A percentile compares a stretch with the other conserved stretches of the same genome.
Evolutionary conservation across 805 yeast species (phyloP).

Genomic region (Brettanomyces nanus): DNA sequence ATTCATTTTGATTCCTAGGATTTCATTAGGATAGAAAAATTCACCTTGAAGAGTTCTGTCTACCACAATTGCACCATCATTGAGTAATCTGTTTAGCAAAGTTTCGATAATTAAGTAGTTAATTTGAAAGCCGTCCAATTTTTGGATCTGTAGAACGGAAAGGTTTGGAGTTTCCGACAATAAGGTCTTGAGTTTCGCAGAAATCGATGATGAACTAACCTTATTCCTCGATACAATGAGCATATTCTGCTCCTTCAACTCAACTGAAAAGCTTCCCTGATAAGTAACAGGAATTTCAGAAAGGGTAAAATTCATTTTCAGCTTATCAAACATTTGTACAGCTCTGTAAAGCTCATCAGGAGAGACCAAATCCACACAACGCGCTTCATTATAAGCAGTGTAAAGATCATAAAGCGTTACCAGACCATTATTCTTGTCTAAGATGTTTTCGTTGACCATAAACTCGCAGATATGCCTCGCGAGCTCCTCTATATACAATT

Average conservation of each 20-base stretch:
- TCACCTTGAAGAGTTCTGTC: slow-evolving; percentile 24
- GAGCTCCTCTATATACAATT: slow-evolving; percentile 45
- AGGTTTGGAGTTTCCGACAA: slow-evolving; percentile 18
- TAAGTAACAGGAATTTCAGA: slow-evolving; percentile 41
- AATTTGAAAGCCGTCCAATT: slow-evolving; percentile 16
- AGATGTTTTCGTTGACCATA: slow-evolving; percentile 34
- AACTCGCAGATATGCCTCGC: slow-evolving; percentile 77
- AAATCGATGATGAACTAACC: slow-evolving; percentile 16
- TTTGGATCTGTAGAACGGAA: slow-evolving; percentile 23
- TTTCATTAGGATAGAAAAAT: slow-evolving; percentile 23
- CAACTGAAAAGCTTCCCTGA: slow-evolving; percentile 1
- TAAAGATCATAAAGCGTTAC: slow-evolving; percentile 56
- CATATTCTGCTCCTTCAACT: slow-evolving; percentile 3
- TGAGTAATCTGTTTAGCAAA: slow-evolving; percentile 16
- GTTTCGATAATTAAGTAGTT: slow-evolving; percentile 24
- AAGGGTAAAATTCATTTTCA: slow-evolving; percentile 25
- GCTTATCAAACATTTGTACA: slow-evolving; percentile 42
- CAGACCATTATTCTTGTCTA: slow-evolving; percentile 48
- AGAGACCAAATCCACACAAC: slow-evolving; percentile 59
- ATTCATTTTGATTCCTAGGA: too few species aligned
- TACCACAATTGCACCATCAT: slow-evolving; percentile 20
- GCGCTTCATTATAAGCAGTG: slow-evolving; percentile 54
- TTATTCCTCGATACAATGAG: slow-evolving; percentile 22
- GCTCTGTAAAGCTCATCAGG: slow-evolving; percentile 63
- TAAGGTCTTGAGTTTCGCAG: slow-evolving; percentile 14